Evolutionary conservation across 2,329 filamentous ascomycete species (phyloP).

Genomic region (Colletotrichum sp.): DNA sequence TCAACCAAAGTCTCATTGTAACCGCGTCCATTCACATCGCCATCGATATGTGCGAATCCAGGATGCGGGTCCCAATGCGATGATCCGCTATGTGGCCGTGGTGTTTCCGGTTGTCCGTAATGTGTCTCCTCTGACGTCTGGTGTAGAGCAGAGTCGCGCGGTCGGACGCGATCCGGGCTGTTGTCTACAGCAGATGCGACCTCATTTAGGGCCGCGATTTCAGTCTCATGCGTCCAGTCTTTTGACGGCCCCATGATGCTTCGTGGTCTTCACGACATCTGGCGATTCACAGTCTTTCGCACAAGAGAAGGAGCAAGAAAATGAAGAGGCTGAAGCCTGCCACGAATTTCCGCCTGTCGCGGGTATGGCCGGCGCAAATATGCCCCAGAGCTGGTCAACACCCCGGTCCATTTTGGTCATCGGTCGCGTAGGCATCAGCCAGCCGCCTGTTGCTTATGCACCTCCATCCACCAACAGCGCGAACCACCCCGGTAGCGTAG

Average conservation of each 20-base stretch:
- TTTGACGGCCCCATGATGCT: not conserved
- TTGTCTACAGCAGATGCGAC: not conserved
- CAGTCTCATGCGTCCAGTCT: slow-evolving; percentile 4
- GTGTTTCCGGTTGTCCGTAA: not conserved
- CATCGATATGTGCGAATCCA: slow-evolving; percentile 45
- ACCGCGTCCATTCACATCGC: slow-evolving; percentile 43
- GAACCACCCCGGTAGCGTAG: not conserved
- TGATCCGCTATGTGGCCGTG: not conserved
- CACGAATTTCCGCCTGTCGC: not conserved
- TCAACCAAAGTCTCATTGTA: slow-evolving; percentile 61
- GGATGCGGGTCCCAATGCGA: slow-evolving; percentile 34
- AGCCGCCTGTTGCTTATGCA: not conserved
- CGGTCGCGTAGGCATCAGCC: not conserved
- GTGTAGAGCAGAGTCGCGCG: not conserved
- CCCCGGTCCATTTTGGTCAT: not conserved
- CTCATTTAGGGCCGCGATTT: not conserved
- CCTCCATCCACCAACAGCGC: not conserved
- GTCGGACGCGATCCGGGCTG: not conserved
- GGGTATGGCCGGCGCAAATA: not conserved
- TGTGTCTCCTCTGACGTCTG: not conserved
- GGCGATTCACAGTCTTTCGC: not conserved
- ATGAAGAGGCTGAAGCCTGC: not conserved
- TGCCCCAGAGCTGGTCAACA: not conserved
- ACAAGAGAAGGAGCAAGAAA: not conserved
- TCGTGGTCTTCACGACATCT: not conserved